Conservation (phyloP, 345 rosid genomes). For the Psidium guajava region DNA sequence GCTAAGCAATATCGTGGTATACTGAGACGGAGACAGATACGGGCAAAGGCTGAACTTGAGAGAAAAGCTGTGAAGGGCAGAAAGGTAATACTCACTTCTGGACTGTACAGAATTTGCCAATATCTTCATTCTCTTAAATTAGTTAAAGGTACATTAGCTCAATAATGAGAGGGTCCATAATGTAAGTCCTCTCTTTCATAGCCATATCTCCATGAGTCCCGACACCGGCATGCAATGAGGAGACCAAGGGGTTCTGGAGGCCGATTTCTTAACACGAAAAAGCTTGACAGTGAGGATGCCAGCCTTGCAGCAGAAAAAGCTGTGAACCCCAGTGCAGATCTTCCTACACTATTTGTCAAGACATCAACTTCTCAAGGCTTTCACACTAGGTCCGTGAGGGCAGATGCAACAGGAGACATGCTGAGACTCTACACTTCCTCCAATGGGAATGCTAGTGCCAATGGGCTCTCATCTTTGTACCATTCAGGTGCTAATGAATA, state of each 20-base stretch:
- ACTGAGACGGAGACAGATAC: conserved; percentile 51
- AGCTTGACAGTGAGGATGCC: conserved; percentile 5
- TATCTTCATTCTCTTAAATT: not conserved
- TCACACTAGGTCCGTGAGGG: not conserved
- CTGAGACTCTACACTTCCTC: not conserved
- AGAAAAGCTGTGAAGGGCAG: conserved; percentile 44
- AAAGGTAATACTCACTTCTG: conserved; percentile 26
- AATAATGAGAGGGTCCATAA: not conserved
- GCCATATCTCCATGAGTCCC: conserved; percentile 79
- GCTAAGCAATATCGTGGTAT: conserved; percentile 72
- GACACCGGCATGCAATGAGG: conserved; percentile 70
- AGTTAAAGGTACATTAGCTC: not conserved
- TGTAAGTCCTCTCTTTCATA: conserved; percentile 9
- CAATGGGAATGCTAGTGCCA: conserved; percentile 3
- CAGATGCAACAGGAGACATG: conserved; percentile 9
- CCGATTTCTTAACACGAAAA: conserved; percentile 45
- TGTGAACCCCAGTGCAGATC: conserved; percentile 5
- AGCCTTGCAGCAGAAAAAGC: conserved; percentile 13
- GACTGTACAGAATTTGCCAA: not conserved
- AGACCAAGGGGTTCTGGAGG: conserved; percentile 71
- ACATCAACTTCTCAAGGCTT: conserved; percentile 9
- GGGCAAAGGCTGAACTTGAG: conserved; percentile 65
- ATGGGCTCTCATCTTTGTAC: conserved; percentile 7
- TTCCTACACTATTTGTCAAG: conserved; percentile 6
- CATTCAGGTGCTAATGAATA: conserved; percentile 1